Base-by-base conservation (phyloP, 306 rosid genomes). In the Geum urbanum region DNA sequence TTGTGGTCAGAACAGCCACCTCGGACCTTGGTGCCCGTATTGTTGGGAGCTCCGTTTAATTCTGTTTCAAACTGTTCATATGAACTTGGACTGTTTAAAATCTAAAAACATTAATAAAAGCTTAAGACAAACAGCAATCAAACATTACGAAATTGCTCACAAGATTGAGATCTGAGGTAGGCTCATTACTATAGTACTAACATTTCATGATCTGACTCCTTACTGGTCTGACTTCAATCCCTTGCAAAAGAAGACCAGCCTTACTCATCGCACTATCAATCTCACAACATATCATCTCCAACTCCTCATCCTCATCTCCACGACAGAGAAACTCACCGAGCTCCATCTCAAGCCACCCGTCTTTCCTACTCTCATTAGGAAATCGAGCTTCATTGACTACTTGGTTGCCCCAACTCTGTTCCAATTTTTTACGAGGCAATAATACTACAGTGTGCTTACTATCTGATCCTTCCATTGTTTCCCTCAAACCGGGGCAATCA, bases 341-440 rank as follows among this genome's bases (percentile, higher is more conserved):
- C 74, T 84, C 90, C 9, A 81, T 66, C 78, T 90, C 95, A 56
- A 73, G 18, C 92, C 92, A 88, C 32, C 95, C 85, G 18, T 88
- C 91, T 0, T 8, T 35, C 77, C 87, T 77, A 32, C 37, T 32
- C 63, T 63, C 53, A 58, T 50, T 74, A 0, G 95, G 88, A 55
- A 18, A 66, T 5, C 55, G 64, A 3, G 5, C 18, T 2, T 52
- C 52, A 0, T 13, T n/a, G n/a, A n/a, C 19, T n/a, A 32, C 37
- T 2, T 32, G 37, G 37, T 32, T 32, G 37, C 37, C 37, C 37
- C 37, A 32, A 32, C 37, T 3, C 37, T 1, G 37, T 1, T 32
- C 37, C 37, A 32, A 32, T 3, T 2, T 4, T 3, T 32, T 53
- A 3, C 11, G 27, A 13, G 11, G 69, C 37, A 10, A 81, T 72